These are phyloP conservation scores for Fusarium verticillioides DNA, from an alignment of 2,329 filamentous ascomycete species.

Conservation along the genomic window DNA sequence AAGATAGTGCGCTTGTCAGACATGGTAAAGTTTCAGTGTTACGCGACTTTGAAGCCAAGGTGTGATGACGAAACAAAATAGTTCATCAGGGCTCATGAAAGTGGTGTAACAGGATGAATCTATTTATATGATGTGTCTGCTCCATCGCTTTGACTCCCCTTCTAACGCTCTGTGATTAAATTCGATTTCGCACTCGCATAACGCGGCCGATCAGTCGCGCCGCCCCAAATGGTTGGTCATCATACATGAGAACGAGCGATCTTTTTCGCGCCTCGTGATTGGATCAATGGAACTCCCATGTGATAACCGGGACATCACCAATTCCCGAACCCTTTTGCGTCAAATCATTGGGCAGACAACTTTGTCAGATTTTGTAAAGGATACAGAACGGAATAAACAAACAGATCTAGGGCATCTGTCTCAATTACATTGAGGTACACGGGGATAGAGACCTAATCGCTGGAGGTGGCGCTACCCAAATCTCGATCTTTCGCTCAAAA, in stretches of 20 bases:
- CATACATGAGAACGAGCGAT: neutral
- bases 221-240: neutral
- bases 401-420: accelerated
- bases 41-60: accelerated
- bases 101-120: neutral
- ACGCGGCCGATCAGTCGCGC: neutral
- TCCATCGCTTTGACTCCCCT: accelerated
- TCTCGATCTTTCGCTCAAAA: too few relatives aligned
- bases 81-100: neutral
- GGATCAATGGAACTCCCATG: neutral
- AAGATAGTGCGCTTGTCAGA: slow-evolving; percentile 41
- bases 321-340: neutral
- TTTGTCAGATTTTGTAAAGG: accelerated
- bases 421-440: accelerated
- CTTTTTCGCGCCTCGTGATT: neutral
- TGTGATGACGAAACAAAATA: neutral
- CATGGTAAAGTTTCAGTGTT: neutral
- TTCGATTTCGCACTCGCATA: neutral
- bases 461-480: accelerated
- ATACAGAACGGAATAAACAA: too few relatives aligned
- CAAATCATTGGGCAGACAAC: neutral
- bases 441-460: accelerated
- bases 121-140: neutral
- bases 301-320: neutral
- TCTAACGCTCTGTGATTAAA: too few relatives aligned